Evolutionary conservation across 2,329 filamentous ascomycete genomes (phyloP).

Genomic region (Pestalotiopsis sp.): DNA sequence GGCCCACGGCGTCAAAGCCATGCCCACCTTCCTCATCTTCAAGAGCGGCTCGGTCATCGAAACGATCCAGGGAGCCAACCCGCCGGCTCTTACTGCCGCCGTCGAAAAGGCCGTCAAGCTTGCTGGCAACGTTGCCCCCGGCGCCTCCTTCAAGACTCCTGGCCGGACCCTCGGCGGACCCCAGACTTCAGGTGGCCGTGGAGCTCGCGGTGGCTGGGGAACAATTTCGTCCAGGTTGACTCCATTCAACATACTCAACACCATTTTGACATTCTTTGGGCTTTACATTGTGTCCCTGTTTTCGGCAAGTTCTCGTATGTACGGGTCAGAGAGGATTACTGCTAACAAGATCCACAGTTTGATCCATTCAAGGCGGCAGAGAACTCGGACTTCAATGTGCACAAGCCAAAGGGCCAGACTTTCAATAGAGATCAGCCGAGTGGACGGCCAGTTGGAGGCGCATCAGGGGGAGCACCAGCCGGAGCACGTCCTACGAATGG

Average conservation of each 20-base stretch:
- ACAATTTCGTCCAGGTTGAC: slow-evolving; percentile 31
- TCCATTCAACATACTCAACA: slow-evolving; percentile 49
- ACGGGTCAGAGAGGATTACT: slow-evolving; percentile 1
- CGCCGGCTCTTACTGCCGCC: slow-evolving; percentile 72
- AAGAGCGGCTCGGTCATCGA: slow-evolving; percentile 73
- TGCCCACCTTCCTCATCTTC: slow-evolving; percentile 95
- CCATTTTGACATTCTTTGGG: slow-evolving; percentile 58
- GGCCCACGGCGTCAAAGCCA: slow-evolving; percentile 79
- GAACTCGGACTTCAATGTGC: slow-evolving; percentile 60
- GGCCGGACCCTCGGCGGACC: slow-evolving; percentile 60
- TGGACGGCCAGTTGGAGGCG: slow-evolving; percentile 29
- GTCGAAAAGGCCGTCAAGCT: slow-evolving; percentile 72
- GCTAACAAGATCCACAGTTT: slow-evolving; percentile 42
- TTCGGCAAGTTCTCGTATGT: slow-evolving; percentile 46
- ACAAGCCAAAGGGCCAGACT: slow-evolving; percentile 38
- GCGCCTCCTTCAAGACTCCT: slow-evolving; percentile 54
- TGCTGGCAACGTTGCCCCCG: slow-evolving; percentile 42
- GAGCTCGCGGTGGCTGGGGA: slow-evolving; percentile 23
- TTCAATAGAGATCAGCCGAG: slow-evolving; percentile 20
- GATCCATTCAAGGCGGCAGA: slow-evolving; percentile 66
- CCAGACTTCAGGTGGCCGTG: slow-evolving; percentile 22
- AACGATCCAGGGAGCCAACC: slow-evolving; percentile 82
- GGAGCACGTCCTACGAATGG: slow-evolving; percentile 28
- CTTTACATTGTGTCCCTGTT: slow-evolving; percentile 66
- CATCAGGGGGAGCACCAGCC: slow-evolving; percentile 24